Base-by-base conservation (phyloP, 805 yeast genomes). In the Wickerhamomyces subpelliculosus region DNA sequence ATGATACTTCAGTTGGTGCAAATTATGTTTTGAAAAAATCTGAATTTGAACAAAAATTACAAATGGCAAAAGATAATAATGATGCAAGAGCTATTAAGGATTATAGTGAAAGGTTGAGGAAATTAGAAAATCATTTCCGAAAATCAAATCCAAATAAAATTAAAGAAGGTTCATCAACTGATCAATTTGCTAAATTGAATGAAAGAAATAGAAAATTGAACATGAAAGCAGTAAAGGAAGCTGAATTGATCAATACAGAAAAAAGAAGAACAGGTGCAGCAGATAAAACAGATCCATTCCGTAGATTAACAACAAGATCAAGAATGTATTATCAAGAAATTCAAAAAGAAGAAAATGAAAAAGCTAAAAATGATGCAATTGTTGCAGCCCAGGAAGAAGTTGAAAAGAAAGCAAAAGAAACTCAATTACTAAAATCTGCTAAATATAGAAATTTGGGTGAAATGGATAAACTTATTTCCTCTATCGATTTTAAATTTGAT, bases 261-360 rank as follows among this genome's bases (percentile, higher is more conserved):
- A 66, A 63, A 55, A 72, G 80, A 47, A 76, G 63, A 54, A 60
- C 46, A 51, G 59, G 56, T 35, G 40, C 69, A 39, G 66, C 49
- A 31, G 62, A 62, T 40, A 68, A 75, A 38, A 75, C 70, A 50
- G 85, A 93, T 64, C 97, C 98, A 18, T 93, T 93, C 61, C 77
- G 84, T 48, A 78, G 97, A 58, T 73, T 93, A 55, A 82, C 85
- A 57, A 90, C 97, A 1, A 83, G 79, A 44, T 85, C 97, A 1
- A 76, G 85, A 52, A 77, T 86, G 43, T 90, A 86, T 61, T 87
- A 88, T 37, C 66, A 69, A 34, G 73, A 59, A 40, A 63, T 70
- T 34, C 76, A 71, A 44, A 69, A 70, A 44, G 73, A 70, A 43
- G 81, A 72, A 45, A 76, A 79, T 47, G 78, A 72, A 47, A 72